phyloP scores from a whole-genome alignment of 2,329 filamentous ascomycete species.

The Epicoccum sorghinum region DNA sequence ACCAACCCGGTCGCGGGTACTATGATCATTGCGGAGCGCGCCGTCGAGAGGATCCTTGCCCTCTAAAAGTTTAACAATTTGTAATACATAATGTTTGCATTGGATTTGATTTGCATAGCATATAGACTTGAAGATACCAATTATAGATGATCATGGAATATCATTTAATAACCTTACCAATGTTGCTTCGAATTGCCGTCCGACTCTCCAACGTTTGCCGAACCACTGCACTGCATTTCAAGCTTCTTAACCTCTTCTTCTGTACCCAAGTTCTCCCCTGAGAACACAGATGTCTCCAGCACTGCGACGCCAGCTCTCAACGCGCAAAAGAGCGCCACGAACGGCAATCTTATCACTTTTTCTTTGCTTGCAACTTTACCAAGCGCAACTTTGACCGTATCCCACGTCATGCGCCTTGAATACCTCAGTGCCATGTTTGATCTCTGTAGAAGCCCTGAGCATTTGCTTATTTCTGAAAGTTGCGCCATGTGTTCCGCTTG shows the following conservation, averaged over 20 bases:
- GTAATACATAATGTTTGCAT: no score
- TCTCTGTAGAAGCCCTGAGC: no score
- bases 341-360: neutral
- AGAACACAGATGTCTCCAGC: neutral
- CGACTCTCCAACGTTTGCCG: neutral
- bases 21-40: slow-evolving; percentile 61
- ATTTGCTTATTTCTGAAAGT: no score
- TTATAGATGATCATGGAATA: no score
- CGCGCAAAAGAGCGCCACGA: neutral
- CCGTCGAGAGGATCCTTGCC: slow-evolving; percentile 56
- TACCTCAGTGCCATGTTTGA: neutral
- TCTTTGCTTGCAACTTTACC: neutral
- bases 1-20: slow-evolving; percentile 63
- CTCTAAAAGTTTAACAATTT: slow-evolving; percentile 9
- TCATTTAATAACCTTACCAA: no score
- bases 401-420: neutral
- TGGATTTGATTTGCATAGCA: no score
- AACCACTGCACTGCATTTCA: neutral
- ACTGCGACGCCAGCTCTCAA: neutral
- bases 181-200: neutral
- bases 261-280: neutral
- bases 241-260: neutral
- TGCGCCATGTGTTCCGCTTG: neutral
- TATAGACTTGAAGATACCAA: no score
- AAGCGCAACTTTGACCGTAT: neutral